Evolutionary conservation across 2,329 filamentous ascomycete genomes (phyloP).

Genomic region (Metarhizium robertsii): DNA sequence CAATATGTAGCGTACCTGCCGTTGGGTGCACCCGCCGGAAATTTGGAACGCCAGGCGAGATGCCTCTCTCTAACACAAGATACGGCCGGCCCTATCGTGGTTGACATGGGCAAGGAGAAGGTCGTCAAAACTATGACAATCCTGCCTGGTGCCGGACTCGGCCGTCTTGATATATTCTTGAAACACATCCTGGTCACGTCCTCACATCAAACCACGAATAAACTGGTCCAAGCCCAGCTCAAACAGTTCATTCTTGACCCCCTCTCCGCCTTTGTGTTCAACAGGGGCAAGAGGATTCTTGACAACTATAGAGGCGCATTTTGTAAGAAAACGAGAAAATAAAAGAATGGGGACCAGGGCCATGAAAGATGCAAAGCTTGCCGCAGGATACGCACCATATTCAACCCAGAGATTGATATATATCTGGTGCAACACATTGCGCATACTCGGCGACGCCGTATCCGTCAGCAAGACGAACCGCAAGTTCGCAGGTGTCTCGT

Average conservation of each 20-base stretch:
- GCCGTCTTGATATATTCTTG: not conserved
- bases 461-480: slow-evolving; percentile 97
- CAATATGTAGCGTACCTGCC: not conserved
- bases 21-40: not conserved
- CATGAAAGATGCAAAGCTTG: not conserved
- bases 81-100: not conserved
- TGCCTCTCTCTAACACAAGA: not conserved
- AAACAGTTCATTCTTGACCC: slow-evolving; percentile 64
- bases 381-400: slow-evolving; percentile 52
- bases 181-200: not conserved
- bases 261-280: slow-evolving; percentile 58
- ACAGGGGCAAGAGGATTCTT: slow-evolving; percentile 62
- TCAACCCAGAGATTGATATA: slow-evolving; percentile 98
- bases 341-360: not conserved
- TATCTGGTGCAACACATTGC: slow-evolving; percentile 92
- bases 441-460: slow-evolving; percentile 78
- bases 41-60: not conserved
- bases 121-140: not conserved
- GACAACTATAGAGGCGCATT: slow-evolving; percentile 41
- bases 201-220: slow-evolving; percentile 54
- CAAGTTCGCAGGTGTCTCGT: slow-evolving; percentile 91
- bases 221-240: slow-evolving; percentile 70
- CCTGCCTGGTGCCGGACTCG: slow-evolving; percentile 10
- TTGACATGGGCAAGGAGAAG: not conserved
- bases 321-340: not conserved